Evolutionary conservation across 768 basidiomycete genomes (phyloP), one percentile per base, ranked within the genome.

Genomic region (Ramaria sp.): DNA sequence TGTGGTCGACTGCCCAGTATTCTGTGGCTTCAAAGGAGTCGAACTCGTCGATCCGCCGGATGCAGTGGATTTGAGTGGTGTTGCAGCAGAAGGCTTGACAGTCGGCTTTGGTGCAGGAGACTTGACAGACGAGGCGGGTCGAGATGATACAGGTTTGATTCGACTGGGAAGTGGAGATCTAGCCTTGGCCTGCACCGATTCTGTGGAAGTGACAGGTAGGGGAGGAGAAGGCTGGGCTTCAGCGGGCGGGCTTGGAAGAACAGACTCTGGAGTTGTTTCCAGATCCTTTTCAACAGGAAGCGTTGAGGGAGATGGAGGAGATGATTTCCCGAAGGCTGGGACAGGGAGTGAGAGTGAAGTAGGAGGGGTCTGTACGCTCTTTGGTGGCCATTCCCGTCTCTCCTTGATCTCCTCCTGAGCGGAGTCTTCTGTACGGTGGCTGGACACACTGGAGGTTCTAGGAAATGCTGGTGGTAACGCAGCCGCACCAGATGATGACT

Each of bases 301-400:
- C 41, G 27, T 42, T 22, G 24, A 27, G 15, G 34, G 22, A 7
- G 53, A 22, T 19, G 53, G 33, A 38, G 38, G 20, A 4, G 24
- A 49, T 49, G 9, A 22, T 49, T 30, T 57, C 55, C 31, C 19
- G 45, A 73, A 51, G 60, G 68, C 63, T 12, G 60, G 63, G 48
- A 67, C 66, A 19, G 73, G 68, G 63, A 68, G 65, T n/a, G 66
- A 59, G 48, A 68, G 54, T 41, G 72, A 64, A 34, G 55, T n/a
- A 34, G 17, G 3, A 37, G 22, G 10, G 12, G 22, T 48, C 31
- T 37, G n/a, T 10, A 43, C 33, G 20, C 31, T 34, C 66, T 73
- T 79, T 38, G 82, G 88, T 7, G 88, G 86, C 86, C 86, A 88
- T 75, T 90, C 89, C 45, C 80, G 78, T 65, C 78, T 81, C 67